Percentiles rank a stretch among this genome's conserved stretches.
These are phyloP conservation scores for Claviceps humidiphila DNA, from an alignment of 2,329 filamentous ascomycete species.

Conservation along the genomic window DNA sequence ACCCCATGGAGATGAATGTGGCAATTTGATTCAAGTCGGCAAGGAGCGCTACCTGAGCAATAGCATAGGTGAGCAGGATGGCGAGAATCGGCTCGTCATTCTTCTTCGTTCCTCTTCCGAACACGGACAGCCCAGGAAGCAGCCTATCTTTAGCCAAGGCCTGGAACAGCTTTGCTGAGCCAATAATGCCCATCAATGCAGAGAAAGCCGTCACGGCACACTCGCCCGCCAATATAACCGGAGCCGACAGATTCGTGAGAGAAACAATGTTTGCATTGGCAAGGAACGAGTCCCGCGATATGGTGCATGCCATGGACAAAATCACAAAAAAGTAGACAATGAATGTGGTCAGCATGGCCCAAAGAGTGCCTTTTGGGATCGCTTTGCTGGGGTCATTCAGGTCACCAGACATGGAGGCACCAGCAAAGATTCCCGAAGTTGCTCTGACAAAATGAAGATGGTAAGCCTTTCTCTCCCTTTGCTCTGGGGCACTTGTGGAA, in stretches of 20 bases:
- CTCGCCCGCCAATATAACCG: conserved; percentile 66
- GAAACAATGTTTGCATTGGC: conserved; percentile 69
- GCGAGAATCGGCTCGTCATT: conserved; percentile 65
- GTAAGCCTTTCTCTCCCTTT: not conserved
- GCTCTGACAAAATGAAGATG: conserved; percentile 18
- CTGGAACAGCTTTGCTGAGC: conserved; percentile 72
- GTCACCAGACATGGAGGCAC: conserved; percentile 84
- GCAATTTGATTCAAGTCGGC: conserved; percentile 81
- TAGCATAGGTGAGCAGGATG: conserved; percentile 59
- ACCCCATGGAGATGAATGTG: conserved; percentile 81
- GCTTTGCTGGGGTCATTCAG: conserved; percentile 69
- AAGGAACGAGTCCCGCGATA: conserved; percentile 61
- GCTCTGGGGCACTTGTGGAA: not conserved
- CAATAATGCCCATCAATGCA: conserved; percentile 75
- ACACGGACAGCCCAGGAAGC: conserved; percentile 60
- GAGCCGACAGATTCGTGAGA: conserved; percentile 61
- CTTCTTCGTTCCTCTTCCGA: conserved; percentile 59
- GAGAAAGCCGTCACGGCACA: conserved; percentile 77
- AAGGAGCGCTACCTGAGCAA: conserved; percentile 69
- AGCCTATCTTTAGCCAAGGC: conserved; percentile 69
- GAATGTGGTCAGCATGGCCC: conserved; percentile 64
- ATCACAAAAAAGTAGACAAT: conserved; percentile 64
- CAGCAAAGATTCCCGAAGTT: conserved; percentile 47
- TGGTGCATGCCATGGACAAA: conserved; percentile 62
- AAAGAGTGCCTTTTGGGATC: conserved; percentile 74